A percentile compares a stretch with the other conserved stretches of the same genome.
Evolutionary conservation across 495 filamentous ascomycete genomes (phyloP).

Genomic region (Hypoxylon trugodes): DNA sequence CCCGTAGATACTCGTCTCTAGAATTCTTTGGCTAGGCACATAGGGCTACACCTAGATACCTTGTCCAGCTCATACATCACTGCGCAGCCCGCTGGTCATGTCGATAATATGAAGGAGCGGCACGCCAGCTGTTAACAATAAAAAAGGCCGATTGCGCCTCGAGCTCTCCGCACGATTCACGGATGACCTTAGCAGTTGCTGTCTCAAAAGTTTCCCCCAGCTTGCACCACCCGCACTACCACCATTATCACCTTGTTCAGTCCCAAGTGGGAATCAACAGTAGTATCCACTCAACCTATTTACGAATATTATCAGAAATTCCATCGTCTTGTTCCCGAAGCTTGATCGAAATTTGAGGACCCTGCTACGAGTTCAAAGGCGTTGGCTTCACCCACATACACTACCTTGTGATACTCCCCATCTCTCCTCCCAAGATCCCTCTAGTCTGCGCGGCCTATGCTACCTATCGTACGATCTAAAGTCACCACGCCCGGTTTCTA

Average conservation of each 20-base stretch:
- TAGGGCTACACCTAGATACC: slow-evolving; percentile 44
- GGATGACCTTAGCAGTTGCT: slow-evolving; percentile 40
- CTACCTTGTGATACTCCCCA: slow-evolving; percentile 31
- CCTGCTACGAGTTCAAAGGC: slow-evolving; percentile 32
- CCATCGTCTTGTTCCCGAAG: slow-evolving; percentile 38
- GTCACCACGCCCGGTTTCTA: slow-evolving; percentile 28
- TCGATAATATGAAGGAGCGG: slow-evolving; percentile 24
- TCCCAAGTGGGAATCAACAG: slow-evolving; percentile 44
- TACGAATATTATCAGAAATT: slow-evolving; percentile 33
- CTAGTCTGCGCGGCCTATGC: slow-evolving; percentile 28
- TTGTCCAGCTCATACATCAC: slow-evolving; percentile 37
- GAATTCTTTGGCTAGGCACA: slow-evolving; percentile 30
- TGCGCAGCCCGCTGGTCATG: slow-evolving; percentile 31
- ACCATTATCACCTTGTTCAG: slow-evolving; percentile 32
- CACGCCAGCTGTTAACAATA: slow-evolving; percentile 30
- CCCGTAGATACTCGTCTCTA: slow-evolving; percentile 25
- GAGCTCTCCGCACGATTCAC: slow-evolving; percentile 30
- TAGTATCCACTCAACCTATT: slow-evolving; percentile 38
- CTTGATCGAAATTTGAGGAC: slow-evolving; percentile 41
- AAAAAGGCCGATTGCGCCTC: slow-evolving; percentile 42
- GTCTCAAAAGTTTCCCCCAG: slow-evolving; percentile 46
- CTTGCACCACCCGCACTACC: slow-evolving; percentile 43
- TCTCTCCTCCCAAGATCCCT: slow-evolving; percentile 31
- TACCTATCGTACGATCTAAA: slow-evolving; percentile 39
- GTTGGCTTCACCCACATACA: slow-evolving; percentile 35